Percentiles rank a stretch among this genome's conserved stretches.
Conservation (phyloP, 2,329 filamentous ascomycete genomes). For the Fusarium bulbicola region DNA sequence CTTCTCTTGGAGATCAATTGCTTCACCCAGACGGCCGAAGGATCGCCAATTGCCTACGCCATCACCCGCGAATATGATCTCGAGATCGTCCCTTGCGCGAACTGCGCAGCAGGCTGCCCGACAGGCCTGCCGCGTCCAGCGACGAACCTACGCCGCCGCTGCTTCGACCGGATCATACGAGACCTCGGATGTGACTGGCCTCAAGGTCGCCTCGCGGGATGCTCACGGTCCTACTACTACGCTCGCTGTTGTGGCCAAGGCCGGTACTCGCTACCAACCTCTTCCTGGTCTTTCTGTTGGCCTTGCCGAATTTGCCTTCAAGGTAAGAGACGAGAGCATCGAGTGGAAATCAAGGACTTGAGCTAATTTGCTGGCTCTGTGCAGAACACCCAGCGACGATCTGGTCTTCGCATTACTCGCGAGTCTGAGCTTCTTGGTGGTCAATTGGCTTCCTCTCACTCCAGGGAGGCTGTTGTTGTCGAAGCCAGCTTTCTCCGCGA, state of each 20-base stretch:
- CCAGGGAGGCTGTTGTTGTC: slow-evolving; percentile 90
- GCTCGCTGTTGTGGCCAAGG: slow-evolving; percentile 91
- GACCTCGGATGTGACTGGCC: slow-evolving; percentile 82
- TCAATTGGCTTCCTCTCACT: slow-evolving; percentile 87
- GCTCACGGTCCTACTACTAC: slow-evolving; percentile 88
- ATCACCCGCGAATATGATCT: slow-evolving; percentile 68
- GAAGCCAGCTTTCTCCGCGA: slow-evolving; percentile 95
- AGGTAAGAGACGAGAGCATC: slow-evolving; percentile 63
- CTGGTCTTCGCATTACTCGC: slow-evolving; percentile 90
- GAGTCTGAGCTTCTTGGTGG: slow-evolving; percentile 96
- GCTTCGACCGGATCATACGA: slow-evolving; percentile 83
- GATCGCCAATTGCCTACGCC: slow-evolving; percentile 65
- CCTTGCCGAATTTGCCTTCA: slow-evolving; percentile 96
- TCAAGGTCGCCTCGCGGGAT: slow-evolving; percentile 94
- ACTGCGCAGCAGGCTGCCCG: slow-evolving; percentile 67
- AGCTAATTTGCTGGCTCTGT: slow-evolving; percentile 59
- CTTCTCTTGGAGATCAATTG: slow-evolving; percentile 53
- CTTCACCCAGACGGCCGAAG: slow-evolving; percentile 52
- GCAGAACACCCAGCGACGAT: slow-evolving; percentile 86
- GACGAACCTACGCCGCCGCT: slow-evolving; percentile 67
- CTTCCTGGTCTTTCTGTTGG: slow-evolving; percentile 89
- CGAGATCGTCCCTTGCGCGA: slow-evolving; percentile 68
- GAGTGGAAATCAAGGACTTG: slow-evolving; percentile 28
- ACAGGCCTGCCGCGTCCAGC: slow-evolving; percentile 65
- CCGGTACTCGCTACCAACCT: slow-evolving; percentile 91